Base-by-base conservation (phyloP, 805 yeast species). In the Candida palmyrensis region DNA sequence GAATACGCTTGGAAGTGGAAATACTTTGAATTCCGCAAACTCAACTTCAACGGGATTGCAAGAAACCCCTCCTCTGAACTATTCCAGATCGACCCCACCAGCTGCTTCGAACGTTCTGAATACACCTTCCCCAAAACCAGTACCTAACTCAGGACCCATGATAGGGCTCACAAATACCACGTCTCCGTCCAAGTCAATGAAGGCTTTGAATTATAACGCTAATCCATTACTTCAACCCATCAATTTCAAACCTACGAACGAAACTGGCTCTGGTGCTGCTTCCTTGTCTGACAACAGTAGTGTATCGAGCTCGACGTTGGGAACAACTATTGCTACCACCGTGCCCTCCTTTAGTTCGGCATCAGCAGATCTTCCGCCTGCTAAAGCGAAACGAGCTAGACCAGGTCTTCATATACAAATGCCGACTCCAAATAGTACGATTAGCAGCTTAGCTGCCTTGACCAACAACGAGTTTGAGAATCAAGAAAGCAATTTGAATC, bases 331-430 rank as follows among this genome's bases (percentile, higher is more conserved):
- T 5, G 15, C 19, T 12, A 29, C 29, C 3, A 15, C 25, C 5
- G 23, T 25, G 6, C 13, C 30, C 5, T 20, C 14, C 13, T 14
- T 12, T 19, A 10, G 32, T 5, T 6, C 39, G 4, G 25, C 36
- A 1, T 30, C 35, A 14, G 22, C 34, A 2, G 20, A 33, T 11
- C 9, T 37, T n/a, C 27, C 28, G 2, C 18, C 39, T 10, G 12
- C 43, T 2, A 51, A 61, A 21, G 49, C 55, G 29, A 61, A 62
- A 28, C 59, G 71, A 25, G 69, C 71, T 21, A 68, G 75, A 38
- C 77, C 80, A 1, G 71, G 79, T 22, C 55, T 80, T 27, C 75
- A 77, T 39, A 66, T 82, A 14, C 88, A 82, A 50, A 82, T 82
- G 88, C 90, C 89, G 3, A 69, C 77, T 3, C 89, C 90, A 1